Conservation (phyloP, 2,329 filamentous ascomycete species). For the Diplodia intermedia region DNA sequence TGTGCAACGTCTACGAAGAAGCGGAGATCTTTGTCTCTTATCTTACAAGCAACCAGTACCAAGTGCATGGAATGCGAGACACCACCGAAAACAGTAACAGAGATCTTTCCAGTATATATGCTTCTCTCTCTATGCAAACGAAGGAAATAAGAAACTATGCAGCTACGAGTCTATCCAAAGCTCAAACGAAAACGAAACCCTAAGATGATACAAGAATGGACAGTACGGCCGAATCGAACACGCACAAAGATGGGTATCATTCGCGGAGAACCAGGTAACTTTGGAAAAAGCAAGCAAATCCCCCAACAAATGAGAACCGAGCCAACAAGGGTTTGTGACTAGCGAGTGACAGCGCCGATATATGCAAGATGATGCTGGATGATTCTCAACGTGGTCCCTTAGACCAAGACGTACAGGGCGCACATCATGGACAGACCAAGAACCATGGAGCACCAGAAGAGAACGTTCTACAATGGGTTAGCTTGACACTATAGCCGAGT, state of each 20-base stretch:
- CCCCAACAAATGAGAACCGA: constrained; percentile 17
- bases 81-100: not conserved
- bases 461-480: constrained; percentile 65
- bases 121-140: not conserved
- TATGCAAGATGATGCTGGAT: constrained; percentile 20
- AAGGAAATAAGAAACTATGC: not conserved
- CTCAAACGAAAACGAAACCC: not conserved
- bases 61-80: not conserved
- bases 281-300: constrained; percentile 20
- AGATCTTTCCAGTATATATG: not conserved
- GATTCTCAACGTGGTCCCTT: not conserved
- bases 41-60: not conserved
- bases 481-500: constrained; percentile 5
- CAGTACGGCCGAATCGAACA: constrained; percentile 14
- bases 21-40: constrained; percentile 2
- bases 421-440: constrained; percentile 62
- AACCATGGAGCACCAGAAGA: constrained; percentile 94
- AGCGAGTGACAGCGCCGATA: constrained; percentile 18
- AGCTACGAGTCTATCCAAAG: not conserved
- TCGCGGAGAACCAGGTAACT: constrained; percentile 25
- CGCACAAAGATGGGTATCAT: constrained; percentile 19
- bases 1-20: not conserved
- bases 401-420: constrained; percentile 50
- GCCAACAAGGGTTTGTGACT: not conserved
- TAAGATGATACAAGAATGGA: not conserved